Evolutionary conservation across 352 stramenopile genomes (phyloP).

Genomic region (Globisporangium radiosum): DNA sequence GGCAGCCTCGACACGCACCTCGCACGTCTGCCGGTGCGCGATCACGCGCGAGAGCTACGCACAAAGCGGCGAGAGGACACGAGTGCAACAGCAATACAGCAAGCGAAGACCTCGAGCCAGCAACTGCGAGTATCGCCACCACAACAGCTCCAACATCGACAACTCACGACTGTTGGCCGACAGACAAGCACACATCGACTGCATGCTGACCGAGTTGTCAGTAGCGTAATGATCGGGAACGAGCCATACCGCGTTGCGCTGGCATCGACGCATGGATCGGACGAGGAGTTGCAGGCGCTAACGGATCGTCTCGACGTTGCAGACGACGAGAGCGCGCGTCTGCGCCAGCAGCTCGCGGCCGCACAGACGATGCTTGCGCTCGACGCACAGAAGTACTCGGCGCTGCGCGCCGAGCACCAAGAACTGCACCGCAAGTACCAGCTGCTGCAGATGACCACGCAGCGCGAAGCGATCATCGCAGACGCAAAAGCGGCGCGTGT

Average conservation of each 20-base stretch:
- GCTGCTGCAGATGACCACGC: conserved; percentile 20
- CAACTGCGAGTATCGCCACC: not conserved
- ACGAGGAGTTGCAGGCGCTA: not conserved
- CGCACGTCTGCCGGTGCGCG: not conserved
- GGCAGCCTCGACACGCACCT: not conserved
- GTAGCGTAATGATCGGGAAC: not conserved
- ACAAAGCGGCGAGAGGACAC: conserved; percentile 27
- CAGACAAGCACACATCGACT: no score
- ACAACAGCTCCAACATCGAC: not conserved
- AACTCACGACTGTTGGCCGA: no score
- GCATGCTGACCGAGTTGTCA: no score
- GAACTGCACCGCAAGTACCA: conserved; percentile 24
- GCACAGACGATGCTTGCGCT: conserved; percentile 21
- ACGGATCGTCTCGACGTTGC: conserved; percentile 7
- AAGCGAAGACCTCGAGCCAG: not conserved
- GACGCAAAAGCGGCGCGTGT: conserved; percentile 33
- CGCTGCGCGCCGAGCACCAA: conserved; percentile 25
- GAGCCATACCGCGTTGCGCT: not conserved
- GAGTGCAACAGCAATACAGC: not conserved
- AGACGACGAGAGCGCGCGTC: conserved; percentile 5
- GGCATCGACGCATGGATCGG: not conserved
- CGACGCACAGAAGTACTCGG: conserved; percentile 22
- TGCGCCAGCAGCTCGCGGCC: conserved; percentile 15
- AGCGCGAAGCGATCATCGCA: conserved; percentile 34
- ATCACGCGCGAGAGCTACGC: conserved; percentile 16